Conservation (phyloP, 345 rosid species). For the Eucalyptus polyanthemos region DNA sequence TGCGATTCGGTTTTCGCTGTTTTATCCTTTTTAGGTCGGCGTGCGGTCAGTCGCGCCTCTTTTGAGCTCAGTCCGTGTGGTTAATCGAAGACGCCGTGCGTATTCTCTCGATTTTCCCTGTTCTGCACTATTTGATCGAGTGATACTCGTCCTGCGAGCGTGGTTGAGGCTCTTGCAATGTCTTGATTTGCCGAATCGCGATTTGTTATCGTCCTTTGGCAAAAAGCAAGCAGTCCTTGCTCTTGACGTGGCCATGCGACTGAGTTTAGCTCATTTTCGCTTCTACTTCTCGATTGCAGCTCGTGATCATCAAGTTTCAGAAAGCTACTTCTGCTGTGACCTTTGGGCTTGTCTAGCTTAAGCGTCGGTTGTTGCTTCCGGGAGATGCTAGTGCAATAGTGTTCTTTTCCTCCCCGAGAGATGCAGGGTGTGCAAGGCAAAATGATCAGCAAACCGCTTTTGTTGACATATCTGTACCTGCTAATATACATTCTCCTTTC, state of each 20-base stretch:
- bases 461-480: conserved; percentile 76
- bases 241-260: background rate
- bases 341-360: background rate
- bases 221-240: background rate
- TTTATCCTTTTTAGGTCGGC: background rate
- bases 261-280: background rate
- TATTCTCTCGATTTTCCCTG: background rate
- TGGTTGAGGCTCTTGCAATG: background rate
- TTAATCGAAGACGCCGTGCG: background rate
- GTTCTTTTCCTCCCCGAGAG: background rate
- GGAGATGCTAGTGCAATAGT: background rate
- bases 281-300: background rate
- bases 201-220: background rate
- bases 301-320: background rate
- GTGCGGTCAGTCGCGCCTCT: background rate
- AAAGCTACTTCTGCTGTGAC: background rate
- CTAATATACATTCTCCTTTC: conserved; percentile 79
- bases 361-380: background rate
- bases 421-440: background rate
- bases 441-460: conserved; percentile 69
- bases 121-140: background rate
- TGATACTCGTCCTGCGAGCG: background rate
- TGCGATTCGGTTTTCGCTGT: background rate
- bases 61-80: background rate
- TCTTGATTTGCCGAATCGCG: background rate